Evolutionary conservation across 2,329 filamentous ascomycete genomes (phyloP), one percentile per base, ranked within the genome.

Genomic region (Apiospora pterosperma): DNA sequence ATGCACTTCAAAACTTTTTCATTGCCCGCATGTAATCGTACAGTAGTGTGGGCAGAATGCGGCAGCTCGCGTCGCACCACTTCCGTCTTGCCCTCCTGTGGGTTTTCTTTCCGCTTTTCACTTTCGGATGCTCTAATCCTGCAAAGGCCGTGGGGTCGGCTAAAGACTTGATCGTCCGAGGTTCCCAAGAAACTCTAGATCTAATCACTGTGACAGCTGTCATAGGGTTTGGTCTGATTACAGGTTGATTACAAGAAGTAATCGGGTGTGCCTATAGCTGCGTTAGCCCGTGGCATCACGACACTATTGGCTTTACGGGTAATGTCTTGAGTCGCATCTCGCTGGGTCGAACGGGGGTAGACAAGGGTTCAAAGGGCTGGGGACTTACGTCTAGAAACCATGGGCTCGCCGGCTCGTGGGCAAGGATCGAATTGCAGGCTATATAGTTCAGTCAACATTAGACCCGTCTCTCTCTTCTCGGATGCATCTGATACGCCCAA

Each of bases 341-440:
- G 41, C 21, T 5, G 21, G 41, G 41, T 25, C 5, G 41, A 44
- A 25, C 4, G 3, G 10, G 25, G 41, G 21, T 12, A 25, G n/a
- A 11, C 4, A 36, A 66, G 42, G 61, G 16, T 38, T 60, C 38
- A 10, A 58, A 42, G 8, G 31, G 39, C 61, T 42, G 21, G 59
- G 39, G 62, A 79, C 86, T 79, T 82, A 88, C 91, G 89, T 85
- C 96, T 91, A 77, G 96, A 98, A 69, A 99, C 96, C 96, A 98
- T 98, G 28, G 96, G 96, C 79, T 99, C 96, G 73, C 96, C 96
- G 71, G 96, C 95, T 80, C 96, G 89, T 64, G 96, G 96, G 85
- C 96, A 98, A 63, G 96, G 96, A 77, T 99, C 96, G 79, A 98
- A 99, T 90, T 99, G 96, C 81, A 99, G 83, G 90, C 96, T 99